Percentiles rank a stretch among this genome's conserved stretches.
Evolutionary conservation across 176 grass and related monocot genomes (phyloP).

Genomic region (Carex cristatella): DNA sequence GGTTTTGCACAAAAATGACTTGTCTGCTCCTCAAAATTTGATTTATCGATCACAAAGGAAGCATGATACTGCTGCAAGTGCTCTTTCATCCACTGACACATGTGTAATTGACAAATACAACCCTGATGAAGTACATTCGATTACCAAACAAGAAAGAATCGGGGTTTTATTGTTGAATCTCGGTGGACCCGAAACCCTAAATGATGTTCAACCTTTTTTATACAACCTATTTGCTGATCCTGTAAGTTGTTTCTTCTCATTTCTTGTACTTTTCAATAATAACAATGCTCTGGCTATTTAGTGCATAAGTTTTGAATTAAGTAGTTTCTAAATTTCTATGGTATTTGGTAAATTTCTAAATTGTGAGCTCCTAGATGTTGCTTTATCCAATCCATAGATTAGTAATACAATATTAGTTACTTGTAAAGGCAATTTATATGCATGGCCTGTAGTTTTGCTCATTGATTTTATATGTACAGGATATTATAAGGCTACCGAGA

Average conservation of each 20-base stretch:
- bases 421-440: background rate
- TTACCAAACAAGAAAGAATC: conserved; percentile 46
- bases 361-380: background rate
- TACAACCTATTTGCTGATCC: conserved; percentile 97
- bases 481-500: conserved; percentile 88
- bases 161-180: conserved; percentile 95
- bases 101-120: background rate
- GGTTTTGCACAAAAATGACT: conserved; percentile 6
- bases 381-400: background rate
- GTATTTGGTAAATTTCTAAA: background rate
- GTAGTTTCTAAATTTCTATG: background rate
- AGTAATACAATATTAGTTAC: background rate
- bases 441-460: background rate
- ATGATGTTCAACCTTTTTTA: conserved; percentile 94
- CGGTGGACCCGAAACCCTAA: conserved; percentile 80
- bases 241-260: conserved; percentile 35
- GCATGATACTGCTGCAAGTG: background rate
- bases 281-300: too few relatives aligned
- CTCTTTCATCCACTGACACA: conserved; percentile 2
- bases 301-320: background rate
- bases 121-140: background rate
- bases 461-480: conserved; percentile 35
- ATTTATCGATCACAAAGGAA: background rate
- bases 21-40: background rate
- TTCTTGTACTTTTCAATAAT: background rate